These are phyloP conservation scores for Butyriboletus loyo DNA, from an alignment of 768 basidiomycete species.

Conservation along the genomic window DNA sequence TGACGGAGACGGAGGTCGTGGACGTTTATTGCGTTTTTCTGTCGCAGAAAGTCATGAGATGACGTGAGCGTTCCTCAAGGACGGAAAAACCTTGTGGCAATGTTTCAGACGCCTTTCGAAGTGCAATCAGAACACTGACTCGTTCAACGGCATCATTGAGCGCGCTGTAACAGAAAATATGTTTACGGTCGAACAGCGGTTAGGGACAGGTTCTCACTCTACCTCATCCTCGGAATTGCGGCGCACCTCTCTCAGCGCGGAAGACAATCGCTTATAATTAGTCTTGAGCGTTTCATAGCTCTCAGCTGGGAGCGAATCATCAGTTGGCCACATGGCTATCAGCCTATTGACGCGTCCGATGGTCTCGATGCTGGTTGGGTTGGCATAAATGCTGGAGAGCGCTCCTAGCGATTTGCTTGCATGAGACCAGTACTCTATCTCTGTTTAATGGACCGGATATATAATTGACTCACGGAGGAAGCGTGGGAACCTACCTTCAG, in stretches of 20 bases:
- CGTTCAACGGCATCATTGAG: constrained; percentile 72
- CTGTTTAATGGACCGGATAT: constrained; percentile 36
- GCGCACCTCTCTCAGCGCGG: constrained; percentile 64
- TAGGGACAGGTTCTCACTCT: constrained; percentile 43
- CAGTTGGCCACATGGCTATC: constrained; percentile 67
- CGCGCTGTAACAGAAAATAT: constrained; percentile 42
- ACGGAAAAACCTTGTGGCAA: constrained; percentile 49
- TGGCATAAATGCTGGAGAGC: constrained; percentile 53
- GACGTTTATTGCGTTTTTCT: constrained; percentile 81
- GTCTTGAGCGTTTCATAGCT: constrained; percentile 62
- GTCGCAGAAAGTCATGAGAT: constrained; percentile 1
- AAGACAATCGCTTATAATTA: constrained; percentile 57
- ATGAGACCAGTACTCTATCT: constrained; percentile 75
- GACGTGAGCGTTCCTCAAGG: not conserved
- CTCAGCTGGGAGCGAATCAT: constrained; percentile 66
- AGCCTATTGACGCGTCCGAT: constrained; percentile 72
- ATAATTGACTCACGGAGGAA: constrained; percentile 8
- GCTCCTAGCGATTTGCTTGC: constrained; percentile 56
- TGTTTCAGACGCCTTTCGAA: constrained; percentile 68
- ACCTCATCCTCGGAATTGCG: constrained; percentile 57
- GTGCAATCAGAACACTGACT: constrained; percentile 64
- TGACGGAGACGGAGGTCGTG: constrained; percentile 65
- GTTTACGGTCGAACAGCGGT: constrained; percentile 3
- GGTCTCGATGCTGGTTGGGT: constrained; percentile 49
- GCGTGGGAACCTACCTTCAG: constrained; percentile 59